These are phyloP conservation scores for Zygosaccharomyces rouxii DNA, from an alignment of 805 yeast species.

Conservation along the genomic window DNA sequence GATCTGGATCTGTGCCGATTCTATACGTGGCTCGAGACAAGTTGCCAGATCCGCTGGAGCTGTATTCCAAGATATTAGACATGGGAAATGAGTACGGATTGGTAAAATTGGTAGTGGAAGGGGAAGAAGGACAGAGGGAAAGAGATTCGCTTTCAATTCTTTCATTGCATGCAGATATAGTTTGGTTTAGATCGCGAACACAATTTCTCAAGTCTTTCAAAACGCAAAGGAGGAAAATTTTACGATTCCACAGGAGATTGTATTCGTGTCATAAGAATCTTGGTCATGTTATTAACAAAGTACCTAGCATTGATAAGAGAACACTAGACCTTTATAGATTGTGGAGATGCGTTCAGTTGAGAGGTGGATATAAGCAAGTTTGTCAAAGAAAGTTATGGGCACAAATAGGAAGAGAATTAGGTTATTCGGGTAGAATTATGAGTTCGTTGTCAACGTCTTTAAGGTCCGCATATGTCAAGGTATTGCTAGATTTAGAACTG, in stretches of 20 bases:
- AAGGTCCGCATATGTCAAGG: conserved; percentile 52
- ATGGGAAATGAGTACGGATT: conserved; percentile 28
- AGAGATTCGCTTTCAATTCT: background rate
- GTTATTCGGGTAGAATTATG: conserved; percentile 67
- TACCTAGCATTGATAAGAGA: conserved; percentile 65
- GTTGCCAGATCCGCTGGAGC: conserved; percentile 20
- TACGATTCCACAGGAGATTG: conserved; percentile 46
- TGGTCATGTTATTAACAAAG: conserved; percentile 34
- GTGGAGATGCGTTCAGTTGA: conserved; percentile 50
- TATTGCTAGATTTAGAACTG: conserved; percentile 35
- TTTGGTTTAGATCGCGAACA: conserved; percentile 26
- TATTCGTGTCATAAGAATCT: conserved; percentile 40
- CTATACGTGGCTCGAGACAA: conserved; percentile 15
- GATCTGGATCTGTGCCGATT: conserved; percentile 23
- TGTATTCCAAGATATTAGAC: conserved; percentile 24
- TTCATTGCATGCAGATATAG: conserved; percentile 19
- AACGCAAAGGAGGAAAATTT: conserved; percentile 40
- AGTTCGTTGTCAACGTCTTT: conserved; percentile 66
- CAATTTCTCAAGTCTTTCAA: conserved; percentile 32
- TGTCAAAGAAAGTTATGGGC: conserved; percentile 71
- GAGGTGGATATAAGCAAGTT: conserved; percentile 68
- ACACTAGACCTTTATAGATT: conserved; percentile 61
- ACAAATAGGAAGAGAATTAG: conserved; percentile 75
- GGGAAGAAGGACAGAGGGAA: background rate
- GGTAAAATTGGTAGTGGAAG: conserved; percentile 17